Conservation (phyloP, 495 filamentous ascomycete genomes). For the Lasiosphaeria miniovina region DNA sequence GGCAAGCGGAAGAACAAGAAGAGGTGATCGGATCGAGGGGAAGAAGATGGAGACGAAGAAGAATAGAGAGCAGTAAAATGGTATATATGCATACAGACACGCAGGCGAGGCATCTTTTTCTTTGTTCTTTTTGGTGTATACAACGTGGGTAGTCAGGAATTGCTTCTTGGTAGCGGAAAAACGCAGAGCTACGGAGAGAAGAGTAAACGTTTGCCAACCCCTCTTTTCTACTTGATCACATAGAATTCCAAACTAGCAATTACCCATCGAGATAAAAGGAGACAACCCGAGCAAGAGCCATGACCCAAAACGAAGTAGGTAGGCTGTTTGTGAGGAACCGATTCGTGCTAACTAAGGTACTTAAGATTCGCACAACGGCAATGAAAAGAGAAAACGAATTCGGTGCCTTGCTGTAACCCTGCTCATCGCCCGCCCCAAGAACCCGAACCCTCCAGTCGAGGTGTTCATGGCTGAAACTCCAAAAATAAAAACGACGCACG, state of each 20-base stretch:
- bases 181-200: not conserved
- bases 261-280: not conserved
- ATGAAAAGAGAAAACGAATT: not conserved
- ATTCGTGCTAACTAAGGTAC: too few species aligned
- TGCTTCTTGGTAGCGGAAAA: not conserved
- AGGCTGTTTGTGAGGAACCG: too few species aligned
- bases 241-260: conserved; percentile 1
- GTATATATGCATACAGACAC: too few species aligned
- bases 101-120: too few species aligned
- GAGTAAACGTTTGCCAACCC: not conserved
- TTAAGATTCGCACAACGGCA: not conserved
- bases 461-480: not conserved
- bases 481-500: not conserved
- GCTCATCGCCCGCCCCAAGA: not conserved
- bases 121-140: too few species aligned
- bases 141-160: not conserved
- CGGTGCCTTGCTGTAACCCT: not conserved
- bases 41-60: not conserved
- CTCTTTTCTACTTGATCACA: conserved; percentile 1
- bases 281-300: too few species aligned
- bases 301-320: too few species aligned
- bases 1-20: conserved; percentile 50
- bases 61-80: too few species aligned
- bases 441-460: not conserved
- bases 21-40: conserved; percentile 23